Percentiles rank a stretch among this genome's conserved stretches.
These are phyloP conservation scores for Tylopilus rubrobrunneus DNA, from an alignment of 768 basidiomycete genomes.

Conservation along the genomic window DNA sequence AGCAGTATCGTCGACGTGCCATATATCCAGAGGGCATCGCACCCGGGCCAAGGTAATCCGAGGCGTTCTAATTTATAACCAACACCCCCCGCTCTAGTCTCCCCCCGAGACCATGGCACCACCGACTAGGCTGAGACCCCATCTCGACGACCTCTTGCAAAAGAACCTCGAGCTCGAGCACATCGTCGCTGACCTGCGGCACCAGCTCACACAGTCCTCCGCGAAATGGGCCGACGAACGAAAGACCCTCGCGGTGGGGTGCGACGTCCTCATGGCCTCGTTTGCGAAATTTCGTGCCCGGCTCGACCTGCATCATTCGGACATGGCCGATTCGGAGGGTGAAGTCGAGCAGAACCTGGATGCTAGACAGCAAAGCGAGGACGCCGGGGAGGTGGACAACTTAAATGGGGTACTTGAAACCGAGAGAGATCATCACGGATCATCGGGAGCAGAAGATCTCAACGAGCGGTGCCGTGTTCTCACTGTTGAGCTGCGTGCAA, in stretches of 20 bases:
- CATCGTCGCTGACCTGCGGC: conserved; percentile 24
- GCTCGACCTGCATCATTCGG: conserved; percentile 19
- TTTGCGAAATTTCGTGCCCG: conserved; percentile 29
- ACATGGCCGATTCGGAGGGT: conserved; percentile 22
- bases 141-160: conserved; percentile 26
- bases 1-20: background rate
- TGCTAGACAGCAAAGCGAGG: conserved; percentile 12
- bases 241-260: conserved; percentile 19
- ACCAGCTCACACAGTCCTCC: conserved; percentile 27
- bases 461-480: conserved; percentile 18
- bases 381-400: conserved; percentile 9
- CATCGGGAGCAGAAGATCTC: conserved; percentile 1
- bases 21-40: too few relatives aligned
- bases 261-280: conserved; percentile 28
- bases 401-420: background rate
- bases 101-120: conserved; percentile 18
- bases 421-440: conserved; percentile 8
- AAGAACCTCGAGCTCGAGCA: conserved; percentile 30
- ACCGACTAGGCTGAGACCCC: conserved; percentile 23
- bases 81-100: background rate
- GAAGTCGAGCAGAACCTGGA: conserved; percentile 25
- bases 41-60: too few relatives aligned
- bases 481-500: conserved; percentile 14
- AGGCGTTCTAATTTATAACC: background rate
- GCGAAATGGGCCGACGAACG: conserved; percentile 30